phyloP scores from a whole-genome alignment of 1,284 basidiomycete genomes.

The Retiboletus flavoniger region DNA sequence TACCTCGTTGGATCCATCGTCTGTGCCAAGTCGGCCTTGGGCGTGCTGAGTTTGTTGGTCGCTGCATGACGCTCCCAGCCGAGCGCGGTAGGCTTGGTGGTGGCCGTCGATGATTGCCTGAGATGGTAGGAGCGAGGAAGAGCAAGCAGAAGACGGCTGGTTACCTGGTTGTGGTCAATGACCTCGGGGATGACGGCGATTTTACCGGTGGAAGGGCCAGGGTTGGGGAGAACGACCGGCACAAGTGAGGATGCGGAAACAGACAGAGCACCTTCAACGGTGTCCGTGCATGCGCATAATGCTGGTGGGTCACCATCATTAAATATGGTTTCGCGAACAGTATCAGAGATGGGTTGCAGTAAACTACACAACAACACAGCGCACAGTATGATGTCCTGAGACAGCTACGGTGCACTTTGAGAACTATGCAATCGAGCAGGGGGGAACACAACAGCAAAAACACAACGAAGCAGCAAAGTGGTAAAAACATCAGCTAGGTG shows the following conservation, averaged over 20 bases:
- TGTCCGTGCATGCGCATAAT: too few relatives aligned
- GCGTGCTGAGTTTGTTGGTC: slow-evolving; percentile 80
- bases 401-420: too few relatives aligned
- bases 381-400: too few relatives aligned
- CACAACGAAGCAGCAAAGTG: too few relatives aligned
- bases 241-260: neutral
- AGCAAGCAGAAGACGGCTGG: neutral
- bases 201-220: slow-evolving; percentile 83
- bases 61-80: slow-evolving; percentile 92
- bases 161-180: slow-evolving; percentile 97
- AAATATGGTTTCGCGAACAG: too few relatives aligned
- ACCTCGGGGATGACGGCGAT: slow-evolving; percentile 97
- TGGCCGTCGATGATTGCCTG: slow-evolving; percentile 95
- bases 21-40: slow-evolving; percentile 86
- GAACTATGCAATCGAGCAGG: too few relatives aligned
- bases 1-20: slow-evolving; percentile 91
- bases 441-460: too few relatives aligned
- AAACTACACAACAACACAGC: too few relatives aligned
- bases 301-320: too few relatives aligned
- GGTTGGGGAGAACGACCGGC: slow-evolving; percentile 90
- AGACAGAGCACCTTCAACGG: too few relatives aligned
- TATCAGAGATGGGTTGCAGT: too few relatives aligned
- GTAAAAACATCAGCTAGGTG: too few relatives aligned
- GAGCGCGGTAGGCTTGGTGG: slow-evolving; percentile 61
- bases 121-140: neutral